These are phyloP conservation scores for Cystofilobasidium bisporidii DNA, from an alignment of 768 basidiomycete species.

Conservation along the genomic window DNA sequence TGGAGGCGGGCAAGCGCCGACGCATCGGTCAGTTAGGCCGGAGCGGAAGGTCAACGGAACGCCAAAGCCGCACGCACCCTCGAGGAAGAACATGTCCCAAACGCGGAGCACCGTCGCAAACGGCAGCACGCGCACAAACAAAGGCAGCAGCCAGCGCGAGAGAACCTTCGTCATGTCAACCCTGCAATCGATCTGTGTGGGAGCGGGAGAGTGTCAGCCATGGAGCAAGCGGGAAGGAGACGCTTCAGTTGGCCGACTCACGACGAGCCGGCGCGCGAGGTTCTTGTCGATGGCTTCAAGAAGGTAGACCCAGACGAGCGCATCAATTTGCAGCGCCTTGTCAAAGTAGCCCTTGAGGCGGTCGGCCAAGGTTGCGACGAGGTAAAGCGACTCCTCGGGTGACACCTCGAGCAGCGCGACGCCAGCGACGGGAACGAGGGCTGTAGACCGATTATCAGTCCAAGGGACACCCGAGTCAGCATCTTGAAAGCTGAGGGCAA, in stretches of 20 bases:
- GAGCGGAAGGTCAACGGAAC: too few relatives aligned
- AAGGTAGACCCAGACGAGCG: constrained; percentile 16
- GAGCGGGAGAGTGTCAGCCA: not conserved
- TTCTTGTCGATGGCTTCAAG: constrained; percentile 20
- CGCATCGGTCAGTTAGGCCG: too few relatives aligned
- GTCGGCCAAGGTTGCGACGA: constrained; percentile 7
- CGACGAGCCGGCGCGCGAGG: constrained; percentile 20
- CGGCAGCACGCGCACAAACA: constrained; percentile 26
- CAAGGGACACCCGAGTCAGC: too few relatives aligned
- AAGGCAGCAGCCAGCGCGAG: constrained; percentile 18
- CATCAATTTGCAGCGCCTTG: constrained; percentile 22
- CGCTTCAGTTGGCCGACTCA: not conserved
- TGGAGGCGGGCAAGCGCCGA: not conserved
- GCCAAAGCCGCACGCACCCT: constrained; percentile 9
- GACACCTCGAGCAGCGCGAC: constrained; percentile 6
- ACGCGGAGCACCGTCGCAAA: constrained; percentile 16
- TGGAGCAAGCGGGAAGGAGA: not conserved
- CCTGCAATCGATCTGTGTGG: constrained; percentile 15
- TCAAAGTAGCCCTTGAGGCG: constrained; percentile 16
- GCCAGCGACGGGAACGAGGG: constrained; percentile 7
- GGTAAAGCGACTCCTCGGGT: constrained; percentile 25
- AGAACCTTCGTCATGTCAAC: constrained; percentile 18
- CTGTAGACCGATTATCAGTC: not conserved
- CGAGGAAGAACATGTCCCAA: constrained; percentile 21
- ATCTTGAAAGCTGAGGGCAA: too few relatives aligned